Conservation (phyloP, 2,329 filamentous ascomycete species). For the Pseudocercospora pini-densiflorae region DNA sequence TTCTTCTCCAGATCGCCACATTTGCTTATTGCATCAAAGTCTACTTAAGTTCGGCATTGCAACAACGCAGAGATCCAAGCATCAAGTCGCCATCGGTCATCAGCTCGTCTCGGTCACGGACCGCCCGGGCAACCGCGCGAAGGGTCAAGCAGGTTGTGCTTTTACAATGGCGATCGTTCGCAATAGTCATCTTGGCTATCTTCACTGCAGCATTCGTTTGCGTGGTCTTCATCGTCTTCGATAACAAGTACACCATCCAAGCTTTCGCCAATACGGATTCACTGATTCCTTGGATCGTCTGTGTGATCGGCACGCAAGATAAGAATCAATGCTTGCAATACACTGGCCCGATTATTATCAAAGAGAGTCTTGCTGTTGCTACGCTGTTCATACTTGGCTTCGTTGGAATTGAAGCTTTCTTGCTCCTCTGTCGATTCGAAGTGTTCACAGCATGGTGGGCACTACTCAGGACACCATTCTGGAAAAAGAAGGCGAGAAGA, state of each 20-base stretch:
- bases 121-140: constrained; percentile 68
- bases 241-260: constrained; percentile 24
- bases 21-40: constrained; percentile 44
- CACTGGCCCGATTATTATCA: constrained; percentile 28
- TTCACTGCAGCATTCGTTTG: constrained; percentile 33
- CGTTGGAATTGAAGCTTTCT: constrained; percentile 33
- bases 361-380: constrained; percentile 27
- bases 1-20: constrained; percentile 42
- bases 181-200: constrained; percentile 78
- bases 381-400: constrained; percentile 32
- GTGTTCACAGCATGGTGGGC: constrained; percentile 31
- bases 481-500: constrained; percentile 15
- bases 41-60: constrained; percentile 34
- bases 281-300: constrained; percentile 35
- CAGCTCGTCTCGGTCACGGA: constrained; percentile 24
- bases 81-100: constrained; percentile 26
- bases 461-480: constrained; percentile 15
- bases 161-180: constrained; percentile 82
- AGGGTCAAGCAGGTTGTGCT: constrained; percentile 77
- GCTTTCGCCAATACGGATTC: constrained; percentile 30
- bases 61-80: constrained; percentile 28
- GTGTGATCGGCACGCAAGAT: constrained; percentile 30
- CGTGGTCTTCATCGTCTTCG: constrained; percentile 33
- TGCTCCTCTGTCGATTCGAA: constrained; percentile 29
- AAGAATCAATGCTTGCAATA: constrained; percentile 25